Base-by-base conservation (phyloP, 2,329 filamentous ascomycete genomes). In the Diaporthe destruens region DNA sequence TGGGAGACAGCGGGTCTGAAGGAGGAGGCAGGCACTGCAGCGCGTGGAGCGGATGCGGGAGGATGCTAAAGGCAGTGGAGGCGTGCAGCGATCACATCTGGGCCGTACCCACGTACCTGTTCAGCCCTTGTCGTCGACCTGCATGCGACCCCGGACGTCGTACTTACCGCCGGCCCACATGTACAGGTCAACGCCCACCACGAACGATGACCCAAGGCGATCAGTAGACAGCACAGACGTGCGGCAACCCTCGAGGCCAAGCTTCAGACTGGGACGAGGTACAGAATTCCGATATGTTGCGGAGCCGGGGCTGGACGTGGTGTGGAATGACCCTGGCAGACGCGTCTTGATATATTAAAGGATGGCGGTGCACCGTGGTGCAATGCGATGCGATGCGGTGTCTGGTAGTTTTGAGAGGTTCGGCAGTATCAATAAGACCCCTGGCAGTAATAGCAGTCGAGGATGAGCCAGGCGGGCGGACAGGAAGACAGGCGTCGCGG, bases 51-150 rank as follows among this genome's bases (percentile, higher is more conserved):
- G 51, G 70, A 61, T 72, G 71, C 65, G 55, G 61, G 61, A 65
- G 61, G 71, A 68, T 72, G 71, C 65, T 54, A 63, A 61, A 42
- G 44, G 55, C 57, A 71, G 71, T 71, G 71, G 71, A 66, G 71
- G 67, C 67, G 59, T 71, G 65, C 65, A 72, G 65, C 71, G 56
- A 72, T 70, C 71, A 70, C 65, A 49, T 69, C 44, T 39, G 20
- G 20, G 20, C 49, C 7, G 65, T 72, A 72, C 55, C 44, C 39
- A 36, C 49, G 65, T 69, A 69, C 55, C 55, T 69, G 34, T 25
- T 66, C 34, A 25, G 16, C 59, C 69, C 59, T 44, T 53, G 59
- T 39, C 59, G 53, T 66, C 25, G 29, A n/a, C 32, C 51, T 56
- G 51, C 53, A 67, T 57, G 69, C 42, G 55, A 54, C 61, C 63